Percentiles rank a stretch among this genome's conserved stretches.
Evolutionary conservation across 176 grass and related monocot genomes (phyloP).

Genomic region (Oryza nivara): DNA sequence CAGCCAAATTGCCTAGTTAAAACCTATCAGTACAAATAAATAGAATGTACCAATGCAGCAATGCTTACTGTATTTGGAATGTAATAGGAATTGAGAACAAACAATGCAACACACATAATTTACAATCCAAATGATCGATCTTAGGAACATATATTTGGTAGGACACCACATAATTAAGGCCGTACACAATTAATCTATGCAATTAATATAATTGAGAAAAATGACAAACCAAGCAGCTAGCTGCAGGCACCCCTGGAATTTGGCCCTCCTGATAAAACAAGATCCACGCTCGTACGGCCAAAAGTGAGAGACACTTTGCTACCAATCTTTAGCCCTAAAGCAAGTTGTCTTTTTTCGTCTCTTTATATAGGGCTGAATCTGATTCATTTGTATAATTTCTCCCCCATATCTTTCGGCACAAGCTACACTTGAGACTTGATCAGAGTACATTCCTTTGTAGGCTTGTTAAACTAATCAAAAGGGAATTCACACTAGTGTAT

Average conservation of each 20-base stretch:
- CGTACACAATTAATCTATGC: background rate
- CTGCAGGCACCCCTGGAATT: background rate
- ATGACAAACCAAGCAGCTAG: background rate
- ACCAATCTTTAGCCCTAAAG: conserved; percentile 42
- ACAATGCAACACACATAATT: background rate
- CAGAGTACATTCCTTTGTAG: conserved; percentile 41
- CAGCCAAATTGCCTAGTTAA: too few species aligned
- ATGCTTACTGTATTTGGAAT: background rate
- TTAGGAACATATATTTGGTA: background rate
- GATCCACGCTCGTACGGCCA: conserved; percentile 34
- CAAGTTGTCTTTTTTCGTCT: conserved; percentile 47
- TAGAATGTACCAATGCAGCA: too few species aligned
- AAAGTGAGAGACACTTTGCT: conserved; percentile 1
- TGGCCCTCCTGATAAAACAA: background rate
- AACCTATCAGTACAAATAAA: background rate
- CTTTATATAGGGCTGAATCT: conserved; percentile 40
- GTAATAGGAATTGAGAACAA: background rate
- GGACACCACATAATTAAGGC: background rate
- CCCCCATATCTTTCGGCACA: conserved; percentile 36
- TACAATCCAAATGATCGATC: background rate
- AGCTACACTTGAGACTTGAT: conserved; percentile 3
- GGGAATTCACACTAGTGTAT: conserved; percentile 1
- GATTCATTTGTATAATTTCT: conserved; percentile 45
- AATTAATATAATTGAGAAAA: background rate
- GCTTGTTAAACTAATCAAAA: conserved; percentile 8